Base-by-base conservation (phyloP, 768 basidiomycete species). In the Mycena latifolia region DNA sequence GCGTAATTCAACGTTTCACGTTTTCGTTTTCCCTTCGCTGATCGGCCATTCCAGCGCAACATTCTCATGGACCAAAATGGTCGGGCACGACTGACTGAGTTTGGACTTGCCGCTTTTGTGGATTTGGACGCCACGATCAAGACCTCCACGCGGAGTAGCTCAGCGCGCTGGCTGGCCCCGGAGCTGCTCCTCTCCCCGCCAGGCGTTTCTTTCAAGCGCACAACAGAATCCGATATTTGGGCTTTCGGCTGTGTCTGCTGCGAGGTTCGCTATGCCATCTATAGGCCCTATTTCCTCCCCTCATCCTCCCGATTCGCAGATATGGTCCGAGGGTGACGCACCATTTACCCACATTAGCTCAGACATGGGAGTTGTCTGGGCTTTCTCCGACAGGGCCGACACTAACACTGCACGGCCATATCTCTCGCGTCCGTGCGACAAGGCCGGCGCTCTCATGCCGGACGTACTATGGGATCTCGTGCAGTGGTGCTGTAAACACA, bases 221-320 rank as follows among this genome's bases (percentile, higher is more conserved):
- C 57, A 25, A 5, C 33, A 15, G 45, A 9, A 20, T 59, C 57
- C 7, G 57, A 59, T 48, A 20, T 59, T 31, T 59, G 57, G 57
- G 57, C 57, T 24, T 59, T 59, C 22, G 57, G 46, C 2, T 59
- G 57, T 48, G 57, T 59, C 17, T 48, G 31, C n/a, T 48, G 57
- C 17, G 57, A 59, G 45, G 57, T 59, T 25, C 28, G 57, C 6
- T 48, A 7, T 41, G 14, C 25, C 37, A 18, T 1, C 11, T 56
- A 11, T 15, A 27, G 7, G 4, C 12, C 12, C 4, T 25, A 4
- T 25, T 4, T 50, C 17, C 15, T 18, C 33, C 14, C 6, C 33
- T 35, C 6, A n/a, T n/a, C n/a, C n/a, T n/a, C n/a, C n/a, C n/a
- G 33, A 6, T 35, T 35, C 33, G 20, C n/a, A 59, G 57, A 50